These are phyloP conservation scores for Aspergillus neotritici DNA, from an alignment of 2,329 filamentous ascomycete species.

Conservation along the genomic window DNA sequence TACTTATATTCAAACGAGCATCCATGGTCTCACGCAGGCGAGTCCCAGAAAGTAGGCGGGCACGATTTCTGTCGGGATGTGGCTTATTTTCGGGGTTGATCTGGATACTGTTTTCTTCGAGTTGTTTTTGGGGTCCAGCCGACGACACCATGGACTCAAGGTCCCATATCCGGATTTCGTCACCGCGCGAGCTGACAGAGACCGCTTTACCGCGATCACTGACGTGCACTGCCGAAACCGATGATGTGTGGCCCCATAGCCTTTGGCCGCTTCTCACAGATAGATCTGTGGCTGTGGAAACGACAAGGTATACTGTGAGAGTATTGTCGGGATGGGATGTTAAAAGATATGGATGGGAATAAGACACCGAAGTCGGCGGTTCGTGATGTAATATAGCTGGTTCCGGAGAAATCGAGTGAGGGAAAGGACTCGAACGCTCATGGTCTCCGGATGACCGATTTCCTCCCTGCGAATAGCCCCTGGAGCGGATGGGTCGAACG, in stretches of 20 bases:
- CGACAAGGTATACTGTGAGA: conserved; percentile 73
- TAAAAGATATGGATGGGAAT: conserved; percentile 79
- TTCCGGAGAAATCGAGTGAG: conserved; percentile 11
- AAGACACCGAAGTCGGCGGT: conserved; percentile 61
- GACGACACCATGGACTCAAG: conserved; percentile 64
- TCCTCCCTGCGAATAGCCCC: conserved; percentile 6
- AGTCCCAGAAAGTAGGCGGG: conserved; percentile 4
- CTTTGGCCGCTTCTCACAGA: conserved; percentile 67
- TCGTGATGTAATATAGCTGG: conserved; percentile 33
- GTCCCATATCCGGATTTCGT: conserved; percentile 81
- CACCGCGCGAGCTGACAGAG: conserved; percentile 75
- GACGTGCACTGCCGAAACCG: conserved; percentile 78
- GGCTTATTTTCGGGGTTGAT: conserved; percentile 41
- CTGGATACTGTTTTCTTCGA: conserved; percentile 49
- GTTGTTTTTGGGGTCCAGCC: conserved; percentile 38
- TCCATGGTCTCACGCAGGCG: conserved; percentile 14
- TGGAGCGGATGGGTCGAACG: conserved; percentile 12
- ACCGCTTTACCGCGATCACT: conserved; percentile 81
- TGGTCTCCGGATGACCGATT: conserved; percentile 11
- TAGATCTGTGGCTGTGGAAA: conserved; percentile 60
- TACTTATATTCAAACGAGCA: conserved; percentile 24
- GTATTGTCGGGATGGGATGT: conserved; percentile 84
- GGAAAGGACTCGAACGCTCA: conserved; percentile 21
- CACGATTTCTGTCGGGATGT: conserved; percentile 1
- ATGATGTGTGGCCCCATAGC: conserved; percentile 88